Conservation (phyloP, 495 filamentous ascomycete genomes). For the Astrothelium subdiscretum region DNA sequence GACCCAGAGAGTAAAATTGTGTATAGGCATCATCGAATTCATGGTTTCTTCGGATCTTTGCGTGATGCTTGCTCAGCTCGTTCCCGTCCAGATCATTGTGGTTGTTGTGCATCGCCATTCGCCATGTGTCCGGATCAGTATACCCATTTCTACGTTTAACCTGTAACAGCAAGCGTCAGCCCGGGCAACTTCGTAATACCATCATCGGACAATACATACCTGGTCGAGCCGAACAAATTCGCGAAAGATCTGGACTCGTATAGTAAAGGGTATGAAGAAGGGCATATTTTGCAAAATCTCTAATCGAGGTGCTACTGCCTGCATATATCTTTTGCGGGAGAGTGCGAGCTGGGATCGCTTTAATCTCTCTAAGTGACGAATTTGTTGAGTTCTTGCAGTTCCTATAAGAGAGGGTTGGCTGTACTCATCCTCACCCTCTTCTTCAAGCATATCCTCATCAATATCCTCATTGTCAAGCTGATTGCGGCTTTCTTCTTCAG, state of each 20-base stretch:
- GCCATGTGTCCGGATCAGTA: conserved; percentile 71
- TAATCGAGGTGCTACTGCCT: conserved; percentile 66
- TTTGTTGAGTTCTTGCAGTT: conserved; percentile 41
- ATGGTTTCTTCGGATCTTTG: conserved; percentile 65
- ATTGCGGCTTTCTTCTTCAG: conserved; percentile 74
- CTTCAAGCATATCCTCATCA: conserved; percentile 33
- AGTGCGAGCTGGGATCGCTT: conserved; percentile 51
- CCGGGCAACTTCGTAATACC: neutral
- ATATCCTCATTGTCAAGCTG: conserved; percentile 42
- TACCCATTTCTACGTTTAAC: conserved; percentile 53
- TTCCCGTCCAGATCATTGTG: neutral
- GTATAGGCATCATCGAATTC: conserved; percentile 79
- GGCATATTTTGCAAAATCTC: conserved; percentile 94
- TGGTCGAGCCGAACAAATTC: conserved; percentile 84
- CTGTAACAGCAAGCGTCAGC: neutral
- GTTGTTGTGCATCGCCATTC: conserved; percentile 41
- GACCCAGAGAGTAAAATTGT: conserved; percentile 71
- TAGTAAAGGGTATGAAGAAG: conserved; percentile 89
- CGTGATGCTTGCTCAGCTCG: conserved; percentile 56
- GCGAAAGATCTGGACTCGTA: conserved; percentile 85
- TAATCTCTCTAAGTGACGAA: conserved; percentile 40
- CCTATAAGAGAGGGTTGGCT: conserved; percentile 41
- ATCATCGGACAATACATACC: conserved; percentile 27
- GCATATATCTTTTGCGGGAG: conserved; percentile 54
- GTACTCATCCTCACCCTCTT: conserved; percentile 39